Base-by-base conservation (phyloP, 177 flowering plant genomes). In the Viscum album region DNA sequence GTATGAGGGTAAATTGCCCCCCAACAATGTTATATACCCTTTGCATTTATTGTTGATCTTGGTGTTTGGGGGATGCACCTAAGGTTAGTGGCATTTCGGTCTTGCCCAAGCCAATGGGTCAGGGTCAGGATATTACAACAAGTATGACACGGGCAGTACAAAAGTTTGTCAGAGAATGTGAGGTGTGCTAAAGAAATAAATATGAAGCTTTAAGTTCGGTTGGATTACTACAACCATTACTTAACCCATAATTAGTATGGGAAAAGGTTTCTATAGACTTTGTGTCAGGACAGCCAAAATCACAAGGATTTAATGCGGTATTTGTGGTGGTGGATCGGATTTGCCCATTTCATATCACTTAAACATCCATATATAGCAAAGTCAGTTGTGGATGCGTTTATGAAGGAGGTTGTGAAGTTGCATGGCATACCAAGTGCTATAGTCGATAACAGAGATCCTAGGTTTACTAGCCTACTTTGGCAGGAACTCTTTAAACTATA, bases 151-250 rank as follows among this genome's bases (percentile, higher is more conserved):
- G n/a, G n/a, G n/a, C n/a, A 41, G 47, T 59, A 8, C 12, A 59
- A 59, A 11, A 59, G 26, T 59, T 59, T n/a, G 26, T 59, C 11
- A 12, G 63, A 11, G 63, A 59, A 59, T 59, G 63, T n/a, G 17
- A n/a, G 10, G 26, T 59, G 12, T 59, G 63, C 32, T n/a, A 59
- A 59, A 59, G 17, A 59, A 11, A n/a, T 59, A 59, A 59, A 59
- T n/a, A 59, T 59, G 63, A 59, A n/a, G 12, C 17, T 59, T 59
- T 59, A n/a, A n/a, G 26, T 8, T n/a, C 63, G 10, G 32, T n/a
- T 59, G 63, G 63, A 59, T 30, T 59, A 30, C 63, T 59, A n/a
- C 63, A n/a, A 59, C 32, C 63, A 8, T 59, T 59, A 30, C 24
- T n/a, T 11, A 30, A 11, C 11, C 63, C 63, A 30, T 12, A 59